Evolutionary conservation across 2,329 filamentous ascomycete genomes (phyloP).

Genomic region (Conoideocrella luteorostrata): DNA sequence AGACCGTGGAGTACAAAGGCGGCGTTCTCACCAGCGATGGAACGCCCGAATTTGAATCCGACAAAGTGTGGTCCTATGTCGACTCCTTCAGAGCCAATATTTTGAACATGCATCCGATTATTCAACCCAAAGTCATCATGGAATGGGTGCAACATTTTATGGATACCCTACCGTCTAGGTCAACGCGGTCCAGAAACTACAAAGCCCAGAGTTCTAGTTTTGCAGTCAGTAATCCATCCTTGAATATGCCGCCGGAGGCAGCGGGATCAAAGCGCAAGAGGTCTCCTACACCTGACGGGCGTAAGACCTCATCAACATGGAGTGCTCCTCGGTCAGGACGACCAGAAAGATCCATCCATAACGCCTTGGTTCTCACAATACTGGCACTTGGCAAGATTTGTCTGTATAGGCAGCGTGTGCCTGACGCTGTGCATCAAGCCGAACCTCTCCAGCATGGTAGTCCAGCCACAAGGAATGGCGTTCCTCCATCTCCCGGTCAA

Average conservation of each 20-base stretch:
- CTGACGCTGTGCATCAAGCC: constrained; percentile 44
- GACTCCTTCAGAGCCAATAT: constrained; percentile 54
- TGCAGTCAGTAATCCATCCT: constrained; percentile 22
- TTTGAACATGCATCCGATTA: constrained; percentile 59
- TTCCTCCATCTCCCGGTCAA: constrained; percentile 46
- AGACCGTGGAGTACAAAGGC: constrained; percentile 30
- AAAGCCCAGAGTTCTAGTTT: constrained; percentile 24
- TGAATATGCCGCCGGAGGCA: constrained; percentile 18
- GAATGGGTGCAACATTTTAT: constrained; percentile 48
- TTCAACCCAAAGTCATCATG: constrained; percentile 46
- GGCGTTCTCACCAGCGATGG: constrained; percentile 36
- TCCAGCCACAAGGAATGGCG: constrained; percentile 40
- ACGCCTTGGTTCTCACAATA: constrained; percentile 74
- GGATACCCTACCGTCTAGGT: constrained; percentile 34
- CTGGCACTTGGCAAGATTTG: constrained; percentile 85
- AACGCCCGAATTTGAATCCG: constrained; percentile 47
- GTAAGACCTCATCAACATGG: constrained; percentile 24
- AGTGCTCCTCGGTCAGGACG: constrained; percentile 34
- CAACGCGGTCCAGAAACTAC: constrained; percentile 18
- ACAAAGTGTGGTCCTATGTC: constrained; percentile 47
- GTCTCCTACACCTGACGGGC: constrained; percentile 35
- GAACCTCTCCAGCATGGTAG: constrained; percentile 29
- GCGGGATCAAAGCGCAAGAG: constrained; percentile 50
- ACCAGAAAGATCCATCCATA: constrained; percentile 64
- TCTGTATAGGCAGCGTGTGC: constrained; percentile 44